These are phyloP conservation scores for Serpula lacrymans DNA, from an alignment of 768 basidiomycete species.

Conservation along the genomic window DNA sequence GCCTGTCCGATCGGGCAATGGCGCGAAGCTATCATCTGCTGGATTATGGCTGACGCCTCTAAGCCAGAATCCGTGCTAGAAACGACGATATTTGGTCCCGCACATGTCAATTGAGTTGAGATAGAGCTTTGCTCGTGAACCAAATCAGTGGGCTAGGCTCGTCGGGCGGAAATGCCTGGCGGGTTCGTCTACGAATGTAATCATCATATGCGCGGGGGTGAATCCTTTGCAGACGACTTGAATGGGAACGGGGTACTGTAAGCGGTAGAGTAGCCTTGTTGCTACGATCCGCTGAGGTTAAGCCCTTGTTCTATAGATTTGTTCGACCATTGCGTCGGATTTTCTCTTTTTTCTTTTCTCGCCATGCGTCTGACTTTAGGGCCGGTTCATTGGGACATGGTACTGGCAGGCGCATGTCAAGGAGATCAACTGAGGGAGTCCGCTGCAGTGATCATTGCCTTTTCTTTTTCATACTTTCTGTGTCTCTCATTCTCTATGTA, in stretches of 20 bases:
- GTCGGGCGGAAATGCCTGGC: constrained; percentile 57
- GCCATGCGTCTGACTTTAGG: no score
- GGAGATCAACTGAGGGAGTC: no score
- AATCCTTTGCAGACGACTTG: constrained; percentile 80
- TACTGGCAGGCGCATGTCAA: no score
- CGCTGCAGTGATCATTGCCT: no score
- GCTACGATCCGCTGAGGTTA: constrained; percentile 77
- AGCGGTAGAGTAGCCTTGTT: constrained; percentile 77
- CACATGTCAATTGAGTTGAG: constrained; percentile 23
- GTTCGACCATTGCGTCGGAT: constrained; percentile 52
- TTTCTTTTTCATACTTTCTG: no score
- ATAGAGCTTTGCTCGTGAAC: constrained; percentile 66
- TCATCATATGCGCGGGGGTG: constrained; percentile 65
- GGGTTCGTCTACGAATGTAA: constrained; percentile 59
- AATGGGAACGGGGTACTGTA: constrained; percentile 74
- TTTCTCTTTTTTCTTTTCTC: no score
- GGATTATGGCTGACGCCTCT: constrained; percentile 85
- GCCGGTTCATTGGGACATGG: no score
- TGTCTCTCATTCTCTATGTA: no score
- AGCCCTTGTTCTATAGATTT: constrained; percentile 70
- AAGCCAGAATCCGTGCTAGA: constrained; percentile 80
- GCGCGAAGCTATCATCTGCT: constrained; percentile 78
- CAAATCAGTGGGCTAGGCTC: constrained; percentile 54
- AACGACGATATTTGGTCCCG: constrained; percentile 68
- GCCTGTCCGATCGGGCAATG: constrained; percentile 76